Evolutionary conservation across 73 alveolate genomes (phyloP), one percentile per base, ranked within the genome.

Genomic region (Paramecium pentaurelia): DNA sequence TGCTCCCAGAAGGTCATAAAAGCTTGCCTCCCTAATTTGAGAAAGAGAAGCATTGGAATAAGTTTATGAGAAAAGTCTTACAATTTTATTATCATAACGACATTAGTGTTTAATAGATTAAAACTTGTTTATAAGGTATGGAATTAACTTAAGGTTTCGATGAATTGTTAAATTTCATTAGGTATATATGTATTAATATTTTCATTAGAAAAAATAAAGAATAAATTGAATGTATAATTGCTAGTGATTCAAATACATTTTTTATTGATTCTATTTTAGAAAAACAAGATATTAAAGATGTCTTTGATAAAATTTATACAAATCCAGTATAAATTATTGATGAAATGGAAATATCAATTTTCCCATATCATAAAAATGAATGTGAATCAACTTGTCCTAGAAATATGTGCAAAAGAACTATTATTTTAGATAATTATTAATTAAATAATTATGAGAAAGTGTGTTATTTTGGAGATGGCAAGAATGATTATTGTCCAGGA

Each of bases 381-480:
- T 89, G 94, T 34, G 71, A 58, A 38, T 44, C 84, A 22, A 45
- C 90, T 6, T 77, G 94, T 47, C 86, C 94, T 6, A 60, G 71
- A 38, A 89, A 89, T 73, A 71, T 71, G 91, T 89, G 94, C 64
- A 89, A 89, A 60, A 71, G 68, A n/a, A 89, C 58, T 47, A 54
- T 54, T 0, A 71, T 89, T 30, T 83, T 14, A 20, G 90, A 89
- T n/a, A 77, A 89, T 30, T 73, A 30, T 70, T 42, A 89, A 25
- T 73, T 83, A 7, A 58, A 60, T 38, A 64, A 89, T 9, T 89
- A 89, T 71, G 86, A 71, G 5, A 71, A 73, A 38, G 88, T 89
- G 1, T 58, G 88, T 16, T 89, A 89, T 83, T 89, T 89, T 89
- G 94, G 94, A 30, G 94, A 89, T 71, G 94, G 94, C 2, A 47